These are phyloP conservation scores for Coccomyxa subellipsoidea DNA, from an alignment of 163 green algal genomes.

Conservation along the genomic window DNA sequence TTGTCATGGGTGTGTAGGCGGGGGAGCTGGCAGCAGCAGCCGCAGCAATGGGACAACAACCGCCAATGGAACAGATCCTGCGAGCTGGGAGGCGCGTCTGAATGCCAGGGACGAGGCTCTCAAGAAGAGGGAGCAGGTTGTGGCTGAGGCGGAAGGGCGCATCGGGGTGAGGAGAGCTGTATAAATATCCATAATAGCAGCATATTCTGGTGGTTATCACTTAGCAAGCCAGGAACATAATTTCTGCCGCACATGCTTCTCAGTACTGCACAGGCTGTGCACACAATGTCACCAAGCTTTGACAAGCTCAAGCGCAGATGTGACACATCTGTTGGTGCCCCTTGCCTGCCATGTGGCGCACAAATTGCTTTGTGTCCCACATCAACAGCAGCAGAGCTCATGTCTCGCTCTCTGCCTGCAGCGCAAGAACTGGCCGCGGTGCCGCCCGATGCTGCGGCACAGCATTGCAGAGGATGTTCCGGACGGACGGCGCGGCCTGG, in stretches of 20 bases:
- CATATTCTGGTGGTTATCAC: no score
- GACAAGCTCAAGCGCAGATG: no score
- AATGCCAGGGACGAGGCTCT: conserved; percentile 22
- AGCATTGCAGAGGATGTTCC: conserved; percentile 22
- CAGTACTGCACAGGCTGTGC: no score
- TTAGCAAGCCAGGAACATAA: no score
- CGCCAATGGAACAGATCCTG: neutral
- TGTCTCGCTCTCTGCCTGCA: neutral
- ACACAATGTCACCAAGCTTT: no score
- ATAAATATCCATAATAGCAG: neutral
- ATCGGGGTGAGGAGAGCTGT: neutral
- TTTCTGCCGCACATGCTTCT: no score
- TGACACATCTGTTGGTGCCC: no score
- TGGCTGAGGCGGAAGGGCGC: conserved; percentile 12
- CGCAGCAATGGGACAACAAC: neutral
- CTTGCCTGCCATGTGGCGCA: no score
- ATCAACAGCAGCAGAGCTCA: neutral
- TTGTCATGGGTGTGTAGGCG: neutral
- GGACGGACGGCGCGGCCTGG: conserved; percentile 7
- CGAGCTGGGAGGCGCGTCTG: neutral
- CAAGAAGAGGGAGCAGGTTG: conserved; percentile 16
- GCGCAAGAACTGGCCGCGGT: conserved; percentile 28
- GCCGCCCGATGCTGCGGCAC: conserved; percentile 18
- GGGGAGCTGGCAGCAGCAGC: neutral
- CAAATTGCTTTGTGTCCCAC: no score